phyloP scores from a whole-genome alignment of 2,329 filamentous ascomycete species.

The Trichoderma endophyticum region DNA sequence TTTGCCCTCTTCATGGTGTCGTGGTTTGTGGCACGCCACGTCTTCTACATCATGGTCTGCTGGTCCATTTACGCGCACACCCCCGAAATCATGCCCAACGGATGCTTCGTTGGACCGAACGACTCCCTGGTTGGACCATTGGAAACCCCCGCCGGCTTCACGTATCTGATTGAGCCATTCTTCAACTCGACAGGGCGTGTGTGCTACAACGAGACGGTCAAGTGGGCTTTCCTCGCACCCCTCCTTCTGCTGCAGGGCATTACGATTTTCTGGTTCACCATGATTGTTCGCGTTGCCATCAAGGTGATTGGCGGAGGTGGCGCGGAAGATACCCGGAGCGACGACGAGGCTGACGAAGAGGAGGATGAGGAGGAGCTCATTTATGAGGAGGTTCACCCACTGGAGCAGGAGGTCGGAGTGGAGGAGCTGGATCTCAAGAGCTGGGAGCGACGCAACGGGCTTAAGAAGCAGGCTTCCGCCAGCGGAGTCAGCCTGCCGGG shows the following conservation, averaged over 20 bases:
- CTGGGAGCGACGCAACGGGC: slow-evolving; percentile 56
- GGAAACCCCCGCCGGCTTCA: slow-evolving; percentile 44
- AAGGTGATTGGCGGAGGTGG: slow-evolving; percentile 72
- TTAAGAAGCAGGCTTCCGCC: slow-evolving; percentile 52
- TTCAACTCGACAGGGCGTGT: slow-evolving; percentile 67
- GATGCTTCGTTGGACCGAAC: slow-evolving; percentile 66
- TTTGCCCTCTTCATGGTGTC: slow-evolving; percentile 83
- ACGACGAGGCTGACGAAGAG: slow-evolving; percentile 74
- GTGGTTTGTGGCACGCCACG: slow-evolving; percentile 81
- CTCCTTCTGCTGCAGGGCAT: slow-evolving; percentile 77
- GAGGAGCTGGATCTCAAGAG: slow-evolving; percentile 66
- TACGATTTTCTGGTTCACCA: slow-evolving; percentile 81
- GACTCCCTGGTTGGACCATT: slow-evolving; percentile 54
- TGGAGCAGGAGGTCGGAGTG: slow-evolving; percentile 74
- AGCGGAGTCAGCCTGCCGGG: slow-evolving; percentile 65
- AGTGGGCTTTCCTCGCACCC: slow-evolving; percentile 71
- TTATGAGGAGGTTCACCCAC: slow-evolving; percentile 53
- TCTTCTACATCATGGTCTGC: slow-evolving; percentile 74
- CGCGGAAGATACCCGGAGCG: slow-evolving; percentile 84
- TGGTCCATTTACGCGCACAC: slow-evolving; percentile 75
- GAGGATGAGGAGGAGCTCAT: slow-evolving; percentile 54
- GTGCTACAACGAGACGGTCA: slow-evolving; percentile 74
- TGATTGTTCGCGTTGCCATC: slow-evolving; percentile 81
- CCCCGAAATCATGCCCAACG: slow-evolving; percentile 58
- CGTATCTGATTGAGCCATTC: slow-evolving; percentile 72